Evolutionary conservation across 2,329 filamentous ascomycete genomes (phyloP).

Genomic region (Penicillium sp.): DNA sequence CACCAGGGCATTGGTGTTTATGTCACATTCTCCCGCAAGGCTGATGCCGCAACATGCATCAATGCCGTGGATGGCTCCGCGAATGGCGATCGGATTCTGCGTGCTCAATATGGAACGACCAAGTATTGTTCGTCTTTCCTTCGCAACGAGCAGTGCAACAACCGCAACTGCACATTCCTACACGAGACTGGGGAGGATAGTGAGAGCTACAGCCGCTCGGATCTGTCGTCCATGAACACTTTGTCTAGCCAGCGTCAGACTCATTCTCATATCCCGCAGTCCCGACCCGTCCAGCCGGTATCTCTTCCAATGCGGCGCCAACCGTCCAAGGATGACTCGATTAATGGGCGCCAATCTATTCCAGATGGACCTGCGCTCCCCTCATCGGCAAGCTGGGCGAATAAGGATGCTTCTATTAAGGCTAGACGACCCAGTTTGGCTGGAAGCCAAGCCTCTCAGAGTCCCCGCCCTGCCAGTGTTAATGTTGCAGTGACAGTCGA

Average conservation of each 20-base stretch:
- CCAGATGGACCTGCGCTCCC: constrained; percentile 88
- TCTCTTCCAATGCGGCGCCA: constrained; percentile 64
- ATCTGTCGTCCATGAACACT: constrained; percentile 90
- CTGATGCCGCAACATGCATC: constrained; percentile 86
- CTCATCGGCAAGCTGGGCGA: constrained; percentile 89
- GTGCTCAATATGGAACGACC: constrained; percentile 78
- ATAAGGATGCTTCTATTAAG: constrained; percentile 61
- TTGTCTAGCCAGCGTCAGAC: constrained; percentile 72
- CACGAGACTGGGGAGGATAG: constrained; percentile 98
- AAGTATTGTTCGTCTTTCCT: constrained; percentile 98
- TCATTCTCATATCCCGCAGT: constrained; percentile 42
- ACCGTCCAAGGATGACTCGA: constrained; percentile 68
- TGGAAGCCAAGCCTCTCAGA: constrained; percentile 75
- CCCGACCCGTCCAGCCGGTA: constrained; percentile 50
- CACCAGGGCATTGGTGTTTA: constrained; percentile 93
- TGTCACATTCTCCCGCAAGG: constrained; percentile 91
- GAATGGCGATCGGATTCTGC: constrained; percentile 79
- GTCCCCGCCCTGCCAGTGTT: constrained; percentile 61
- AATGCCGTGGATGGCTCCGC: constrained; percentile 85
- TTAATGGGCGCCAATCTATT: constrained; percentile 52
- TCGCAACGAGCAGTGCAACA: constrained; percentile 88
- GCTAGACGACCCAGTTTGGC: constrained; percentile 67
- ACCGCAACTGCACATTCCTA: constrained; percentile 95
- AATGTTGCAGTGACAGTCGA: constrained; percentile 37
- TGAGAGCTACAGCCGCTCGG: constrained; percentile 91